These are phyloP conservation scores for Colletotrichum nymphaeae DNA, from an alignment of 2,329 filamentous ascomycete species.

Conservation along the genomic window DNA sequence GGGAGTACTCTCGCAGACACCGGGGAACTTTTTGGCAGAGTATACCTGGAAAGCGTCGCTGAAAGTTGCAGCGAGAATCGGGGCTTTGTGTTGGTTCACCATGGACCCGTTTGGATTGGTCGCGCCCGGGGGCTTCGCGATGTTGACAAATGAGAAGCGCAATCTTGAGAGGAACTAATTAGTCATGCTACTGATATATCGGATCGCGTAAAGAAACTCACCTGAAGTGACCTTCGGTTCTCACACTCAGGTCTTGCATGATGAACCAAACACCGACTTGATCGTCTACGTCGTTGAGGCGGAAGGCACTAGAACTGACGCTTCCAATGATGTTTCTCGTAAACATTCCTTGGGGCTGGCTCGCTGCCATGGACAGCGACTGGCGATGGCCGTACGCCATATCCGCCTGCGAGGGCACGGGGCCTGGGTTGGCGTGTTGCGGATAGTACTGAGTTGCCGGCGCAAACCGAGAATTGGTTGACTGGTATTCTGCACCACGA, in stretches of 20 bases:
- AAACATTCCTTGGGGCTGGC: constrained; percentile 84
- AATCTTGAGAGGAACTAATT: constrained; percentile 53
- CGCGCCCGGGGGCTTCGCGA: constrained; percentile 51
- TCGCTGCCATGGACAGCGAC: constrained; percentile 48
- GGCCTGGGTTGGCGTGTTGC: constrained; percentile 44
- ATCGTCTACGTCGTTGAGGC: constrained; percentile 80
- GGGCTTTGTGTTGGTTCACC: constrained; percentile 81
- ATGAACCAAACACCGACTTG: constrained; percentile 97
- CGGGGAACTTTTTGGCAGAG: constrained; percentile 97
- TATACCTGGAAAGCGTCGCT: constrained; percentile 93
- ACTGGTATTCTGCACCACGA: constrained; percentile 8
- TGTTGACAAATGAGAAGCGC: constrained; percentile 84
- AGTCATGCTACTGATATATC: not conserved
- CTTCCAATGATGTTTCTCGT: constrained; percentile 95
- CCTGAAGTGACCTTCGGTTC: constrained; percentile 93
- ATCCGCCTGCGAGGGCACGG: constrained; percentile 42
- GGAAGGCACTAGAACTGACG: constrained; percentile 87
- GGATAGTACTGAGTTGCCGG: constrained; percentile 52
- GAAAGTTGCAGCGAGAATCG: constrained; percentile 86
- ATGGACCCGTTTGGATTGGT: constrained; percentile 51
- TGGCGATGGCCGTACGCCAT: constrained; percentile 42
- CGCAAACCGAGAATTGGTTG: constrained; percentile 45
- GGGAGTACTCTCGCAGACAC: constrained; percentile 92
- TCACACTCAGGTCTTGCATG: constrained; percentile 91
- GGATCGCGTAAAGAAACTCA: constrained; percentile 53